phyloP scores from a whole-genome alignment of 129 eudicot species.

The Solidago caesia region DNA sequence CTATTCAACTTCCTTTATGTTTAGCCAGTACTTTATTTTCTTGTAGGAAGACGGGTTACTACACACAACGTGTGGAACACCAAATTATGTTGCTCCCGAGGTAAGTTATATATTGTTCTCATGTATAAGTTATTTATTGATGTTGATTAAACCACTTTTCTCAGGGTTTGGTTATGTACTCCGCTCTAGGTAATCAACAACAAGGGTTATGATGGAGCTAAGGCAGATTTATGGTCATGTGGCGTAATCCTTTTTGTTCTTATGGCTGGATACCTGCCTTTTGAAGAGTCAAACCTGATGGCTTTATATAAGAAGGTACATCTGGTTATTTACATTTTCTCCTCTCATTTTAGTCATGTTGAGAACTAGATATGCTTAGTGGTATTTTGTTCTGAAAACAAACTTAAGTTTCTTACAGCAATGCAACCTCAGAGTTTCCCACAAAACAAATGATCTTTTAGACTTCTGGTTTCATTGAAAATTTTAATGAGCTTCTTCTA shows the following conservation, averaged over 20 bases:
- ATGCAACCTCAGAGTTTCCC: too few species aligned
- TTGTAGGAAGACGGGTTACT: constrained; percentile 94
- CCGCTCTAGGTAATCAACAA: constrained; percentile 70
- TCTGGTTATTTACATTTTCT: not conserved
- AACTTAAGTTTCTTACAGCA: too few species aligned
- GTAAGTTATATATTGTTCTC: constrained; percentile 35
- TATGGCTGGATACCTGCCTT: constrained; percentile 95
- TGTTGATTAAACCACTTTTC: constrained; percentile 6
- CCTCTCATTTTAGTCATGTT: not conserved
- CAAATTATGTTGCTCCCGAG: constrained; percentile 99
- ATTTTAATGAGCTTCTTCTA: not conserved
- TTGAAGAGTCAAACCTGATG: constrained; percentile 90
- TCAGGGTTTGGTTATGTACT: constrained; percentile 26
- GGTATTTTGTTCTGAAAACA: not conserved
- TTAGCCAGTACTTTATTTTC: not conserved
- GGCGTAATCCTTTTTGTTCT: constrained; percentile 98
- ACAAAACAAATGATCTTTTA: not conserved
- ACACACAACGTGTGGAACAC: constrained; percentile 98
- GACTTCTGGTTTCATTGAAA: not conserved
- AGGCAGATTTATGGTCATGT: constrained; percentile 99
- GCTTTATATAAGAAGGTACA: constrained; percentile 86
- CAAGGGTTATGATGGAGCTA: constrained; percentile 99
- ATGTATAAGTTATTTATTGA: not conserved
- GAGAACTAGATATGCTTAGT: not conserved
- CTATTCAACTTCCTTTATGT: not conserved